phyloP scores from a whole-genome alignment of 306 rosid species.

The Senna siamea region DNA sequence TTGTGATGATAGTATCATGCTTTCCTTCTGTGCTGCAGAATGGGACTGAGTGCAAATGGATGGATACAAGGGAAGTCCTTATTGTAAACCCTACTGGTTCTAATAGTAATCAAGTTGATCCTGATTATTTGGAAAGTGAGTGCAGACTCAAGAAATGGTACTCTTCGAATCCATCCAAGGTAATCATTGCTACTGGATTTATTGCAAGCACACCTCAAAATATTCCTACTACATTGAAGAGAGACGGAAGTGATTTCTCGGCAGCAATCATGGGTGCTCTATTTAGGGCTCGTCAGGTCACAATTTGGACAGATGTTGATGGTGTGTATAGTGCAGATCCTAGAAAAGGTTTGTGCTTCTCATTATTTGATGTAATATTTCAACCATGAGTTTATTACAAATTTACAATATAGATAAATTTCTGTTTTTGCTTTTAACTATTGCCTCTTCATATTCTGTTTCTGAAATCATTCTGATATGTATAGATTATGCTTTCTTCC shows the following conservation, averaged over 20 bases:
- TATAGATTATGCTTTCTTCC: too few species aligned
- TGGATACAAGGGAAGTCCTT: constrained; percentile 99
- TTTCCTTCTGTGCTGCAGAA: constrained; percentile 54
- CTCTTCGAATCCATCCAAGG: constrained; percentile 67
- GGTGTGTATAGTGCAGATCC: constrained; percentile 99
- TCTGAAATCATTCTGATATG: background rate
- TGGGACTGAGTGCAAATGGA: constrained; percentile 88
- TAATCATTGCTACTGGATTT: constrained; percentile 92
- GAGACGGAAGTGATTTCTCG: constrained; percentile 99
- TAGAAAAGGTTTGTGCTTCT: constrained; percentile 75
- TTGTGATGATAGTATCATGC: constrained; percentile 28
- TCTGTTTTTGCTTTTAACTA: background rate
- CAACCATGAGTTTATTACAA: constrained; percentile 19
- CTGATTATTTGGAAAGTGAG: constrained; percentile 75
- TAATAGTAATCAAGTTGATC: constrained; percentile 80
- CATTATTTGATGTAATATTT: constrained; percentile 25
- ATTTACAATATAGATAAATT: background rate
- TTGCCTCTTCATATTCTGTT: background rate
- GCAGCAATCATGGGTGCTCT: constrained; percentile 98
- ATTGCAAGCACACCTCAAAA: constrained; percentile 92
- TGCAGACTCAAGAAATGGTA: constrained; percentile 81
- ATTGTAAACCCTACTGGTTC: constrained; percentile 84
- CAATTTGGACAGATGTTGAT: constrained; percentile 99
- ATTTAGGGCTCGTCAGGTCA: constrained; percentile 75
- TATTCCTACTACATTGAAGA: constrained; percentile 94